Conservation (phyloP, 768 basidiomycete species). For the Hirschioporus abietinus region DNA sequence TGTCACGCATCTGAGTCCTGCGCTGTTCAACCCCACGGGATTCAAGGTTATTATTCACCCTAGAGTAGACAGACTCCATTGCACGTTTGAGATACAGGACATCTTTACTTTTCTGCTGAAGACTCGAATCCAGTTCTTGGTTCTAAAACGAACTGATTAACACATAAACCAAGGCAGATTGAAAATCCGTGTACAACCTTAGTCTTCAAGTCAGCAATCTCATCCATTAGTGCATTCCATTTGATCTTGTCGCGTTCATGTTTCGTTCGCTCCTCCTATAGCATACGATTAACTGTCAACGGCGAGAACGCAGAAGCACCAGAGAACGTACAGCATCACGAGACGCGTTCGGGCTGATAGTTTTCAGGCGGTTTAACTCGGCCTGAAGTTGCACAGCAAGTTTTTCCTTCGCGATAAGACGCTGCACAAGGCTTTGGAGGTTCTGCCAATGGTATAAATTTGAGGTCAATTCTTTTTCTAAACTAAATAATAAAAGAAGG, state of each 20-base stretch:
- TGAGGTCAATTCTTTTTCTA: too few species aligned
- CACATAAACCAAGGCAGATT: neutral
- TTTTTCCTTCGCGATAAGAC: constrained; percentile 80
- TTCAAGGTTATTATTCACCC: constrained; percentile 61
- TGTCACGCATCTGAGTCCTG: constrained; percentile 25
- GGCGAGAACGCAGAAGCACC: neutral
- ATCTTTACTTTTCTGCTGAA: constrained; percentile 64
- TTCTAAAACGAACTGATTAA: constrained; percentile 33
- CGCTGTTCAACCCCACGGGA: constrained; percentile 33
- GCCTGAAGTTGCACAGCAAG: constrained; percentile 69
- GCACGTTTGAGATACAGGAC: constrained; percentile 73
- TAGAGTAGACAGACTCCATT: constrained; percentile 81
- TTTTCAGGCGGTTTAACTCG: constrained; percentile 60
- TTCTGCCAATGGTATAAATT: constrained; percentile 33
- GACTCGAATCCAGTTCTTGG: constrained; percentile 41
- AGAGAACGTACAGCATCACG: constrained; percentile 52
- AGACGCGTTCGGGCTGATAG: constrained; percentile 49
- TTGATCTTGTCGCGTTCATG: constrained; percentile 72
- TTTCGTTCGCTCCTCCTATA: constrained; percentile 68
- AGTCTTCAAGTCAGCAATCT: constrained; percentile 64
- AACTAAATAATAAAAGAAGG: neutral
- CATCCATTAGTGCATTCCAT: constrained; percentile 67
- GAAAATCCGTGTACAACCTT: constrained; percentile 38
- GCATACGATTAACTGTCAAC: constrained; percentile 4
- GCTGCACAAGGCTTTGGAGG: constrained; percentile 70